Base-by-base conservation (phyloP, 2,329 filamentous ascomycete species). In the Myriosclerotinia scirpicola region DNA sequence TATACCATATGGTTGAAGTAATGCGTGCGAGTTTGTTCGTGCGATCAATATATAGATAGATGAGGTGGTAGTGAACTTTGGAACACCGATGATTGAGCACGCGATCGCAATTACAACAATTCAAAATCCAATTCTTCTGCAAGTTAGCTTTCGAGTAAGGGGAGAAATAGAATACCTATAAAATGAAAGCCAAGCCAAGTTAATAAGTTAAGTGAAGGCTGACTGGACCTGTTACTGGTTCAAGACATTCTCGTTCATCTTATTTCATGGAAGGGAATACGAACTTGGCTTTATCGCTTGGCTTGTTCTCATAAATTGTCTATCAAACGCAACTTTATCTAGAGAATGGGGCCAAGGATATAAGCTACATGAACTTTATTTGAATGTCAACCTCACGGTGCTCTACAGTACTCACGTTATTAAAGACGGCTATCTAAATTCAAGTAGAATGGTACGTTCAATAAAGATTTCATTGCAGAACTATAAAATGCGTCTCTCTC, bases 401-500 rank as follows among this genome's bases (percentile, higher is more conserved):
- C n/a, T 17, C 44, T 20, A 26, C 20, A 46, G 7, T 36, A 22
- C 12, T 60, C 44, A 48, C 44, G 22, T 38, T n/a, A 36, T 17
- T 26, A 26, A 12, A 40, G 12, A 20, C 5, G 26, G 38, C 44
- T 50, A 11, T 12, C 22, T n/a, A 46, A 22, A 48, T 22, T 17
- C 26, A 36, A 36, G 30, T 48, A 38, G 20, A 36, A 7, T 48
- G 7, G 44, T 26, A 12, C 58, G 46, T 26, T n/a, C 44, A 15
- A 65, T 44, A 26, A 50, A 60, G 17, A 40, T 65, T 38, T 17
- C 30, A 52, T 53, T 50, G 7, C 55, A 38, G 22, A 66, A 61
- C 38, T 66, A 38, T 46, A 36, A 53, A 65, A 40, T 20, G 30
- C 46, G 64, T 60, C 55, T 58, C 59, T 53, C 60, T 64, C 56